Evolutionary conservation across 2,329 filamentous ascomycete genomes (phyloP).

Genomic region (Epichloe gansuensis): DNA sequence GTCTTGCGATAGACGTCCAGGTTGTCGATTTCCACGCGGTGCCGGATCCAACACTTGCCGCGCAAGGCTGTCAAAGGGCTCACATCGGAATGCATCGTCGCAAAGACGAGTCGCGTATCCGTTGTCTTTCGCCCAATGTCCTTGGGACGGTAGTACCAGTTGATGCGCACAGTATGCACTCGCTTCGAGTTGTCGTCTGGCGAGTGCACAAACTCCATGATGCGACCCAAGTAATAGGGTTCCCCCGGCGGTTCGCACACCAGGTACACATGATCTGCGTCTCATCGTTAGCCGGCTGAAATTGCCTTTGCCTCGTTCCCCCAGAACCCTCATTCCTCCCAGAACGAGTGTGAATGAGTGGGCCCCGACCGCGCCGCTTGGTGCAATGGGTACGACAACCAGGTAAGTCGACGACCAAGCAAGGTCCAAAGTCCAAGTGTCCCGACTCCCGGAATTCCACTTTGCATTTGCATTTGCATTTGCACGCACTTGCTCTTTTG

Average conservation of each 20-base stretch:
- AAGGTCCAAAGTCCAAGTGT: neutral
- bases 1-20: slow-evolving; percentile 75
- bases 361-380: slow-evolving; percentile 7
- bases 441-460: neutral
- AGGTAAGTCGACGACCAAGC: neutral
- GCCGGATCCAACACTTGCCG: slow-evolving; percentile 83
- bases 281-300: slow-evolving; percentile 5
- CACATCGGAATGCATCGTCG: slow-evolving; percentile 97
- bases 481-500: neutral
- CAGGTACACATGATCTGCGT: slow-evolving; percentile 71
- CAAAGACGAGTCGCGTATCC: slow-evolving; percentile 84
- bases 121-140: slow-evolving; percentile 87
- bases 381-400: slow-evolving; percentile 2
- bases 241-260: slow-evolving; percentile 96
- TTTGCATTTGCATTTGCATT: slow-evolving; percentile 1
- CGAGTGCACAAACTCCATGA: slow-evolving; percentile 92
- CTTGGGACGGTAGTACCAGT: slow-evolving; percentile 96
- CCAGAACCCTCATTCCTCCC: slow-evolving; percentile 3
- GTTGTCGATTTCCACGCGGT: slow-evolving; percentile 74
- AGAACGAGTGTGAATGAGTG: slow-evolving; percentile 3
- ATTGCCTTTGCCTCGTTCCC: slow-evolving; percentile 4
- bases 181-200: slow-evolving; percentile 61
- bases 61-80: slow-evolving; percentile 85
- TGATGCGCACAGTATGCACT: slow-evolving; percentile 81
- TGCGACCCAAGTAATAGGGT: slow-evolving; percentile 91